Base-by-base conservation (phyloP, 106 monocot species). In the Iris macrosiphon region DNA sequence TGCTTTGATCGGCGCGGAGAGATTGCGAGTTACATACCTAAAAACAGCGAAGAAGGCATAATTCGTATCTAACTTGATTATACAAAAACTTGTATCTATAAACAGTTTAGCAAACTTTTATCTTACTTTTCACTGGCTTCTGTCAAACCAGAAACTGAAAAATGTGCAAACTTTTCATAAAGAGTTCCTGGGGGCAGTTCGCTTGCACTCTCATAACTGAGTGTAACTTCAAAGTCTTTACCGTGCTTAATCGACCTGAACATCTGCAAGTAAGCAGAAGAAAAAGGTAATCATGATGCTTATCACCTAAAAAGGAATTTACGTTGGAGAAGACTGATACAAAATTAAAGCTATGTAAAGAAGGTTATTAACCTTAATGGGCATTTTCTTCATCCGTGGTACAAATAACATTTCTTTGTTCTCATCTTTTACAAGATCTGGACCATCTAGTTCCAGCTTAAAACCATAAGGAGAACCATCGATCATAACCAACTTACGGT, bases 1-100 rank as follows among this genome's bases (percentile, higher is more conserved):
- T 67, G 84, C 89, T 67, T 89, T 84, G 55, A 89, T 80, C 13
- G 89, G 89, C 31, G 89, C 61, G 27, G 89, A 84, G 18, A 89
- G 67, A 49, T 89, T 89, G 26, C 77, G 79, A 47, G 74, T 43
- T 34, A 57, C 35, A 60, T 89, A 80, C 70, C 89, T 89, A 46
- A 31, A 61, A 44, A 39, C 39, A 45, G 17, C n/a, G 6, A 31
- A 30, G 24, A 65, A 50, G 22, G 12, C n/a, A 43, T 35, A 10
- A 35, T 4, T 35, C 4, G 34, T 35, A 6, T 35, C 4, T 35
- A 35, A 35, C 34, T n/a, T n/a, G 10, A 35, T 6, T 35, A 6
- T 6, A 35, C 4, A 35, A 35, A 10, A 35, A 35, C 34, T 35
- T 6, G n/a, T n/a, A n/a, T n/a, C n/a, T 35, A 35, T 4, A 35